Conservation (phyloP, 1,284 basidiomycete genomes). For the Ceratobasidium sp. region DNA sequence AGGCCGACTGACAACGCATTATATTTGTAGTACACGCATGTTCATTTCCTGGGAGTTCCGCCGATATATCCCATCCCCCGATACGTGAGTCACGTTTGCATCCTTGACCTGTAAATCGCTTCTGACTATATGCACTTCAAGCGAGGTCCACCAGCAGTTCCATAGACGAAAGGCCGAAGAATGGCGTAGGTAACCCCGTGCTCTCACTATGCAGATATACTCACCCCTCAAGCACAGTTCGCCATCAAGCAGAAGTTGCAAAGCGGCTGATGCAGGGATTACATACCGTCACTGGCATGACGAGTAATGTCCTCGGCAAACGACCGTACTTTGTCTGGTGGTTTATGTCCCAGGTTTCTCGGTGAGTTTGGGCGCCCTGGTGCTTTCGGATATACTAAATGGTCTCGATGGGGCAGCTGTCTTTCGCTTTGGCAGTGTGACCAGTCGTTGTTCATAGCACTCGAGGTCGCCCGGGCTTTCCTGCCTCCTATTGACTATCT, state of each 20-base stretch:
- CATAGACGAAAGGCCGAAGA: slow-evolving; percentile 73
- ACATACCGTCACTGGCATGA: slow-evolving; percentile 70
- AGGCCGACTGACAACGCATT: slow-evolving; percentile 36
- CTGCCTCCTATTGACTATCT: slow-evolving; percentile 73
- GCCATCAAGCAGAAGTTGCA: slow-evolving; percentile 70
- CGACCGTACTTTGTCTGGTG: slow-evolving; percentile 78
- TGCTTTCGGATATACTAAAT: background rate
- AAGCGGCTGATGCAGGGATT: slow-evolving; percentile 69
- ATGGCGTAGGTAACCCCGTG: slow-evolving; percentile 67
- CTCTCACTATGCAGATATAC: background rate
- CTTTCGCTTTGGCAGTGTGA: slow-evolving; percentile 72
- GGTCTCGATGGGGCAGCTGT: slow-evolving; percentile 58
- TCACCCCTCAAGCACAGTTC: slow-evolving; percentile 59
- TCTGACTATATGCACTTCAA: slow-evolving; percentile 50
- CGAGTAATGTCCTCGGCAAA: slow-evolving; percentile 63
- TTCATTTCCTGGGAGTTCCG: slow-evolving; percentile 75
- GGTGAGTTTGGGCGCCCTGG: slow-evolving; percentile 57
- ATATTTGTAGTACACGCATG: slow-evolving; percentile 67
- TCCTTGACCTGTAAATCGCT: background rate
- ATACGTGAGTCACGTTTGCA: slow-evolving; percentile 60
- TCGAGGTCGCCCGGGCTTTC: slow-evolving; percentile 72
- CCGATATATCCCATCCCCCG: slow-evolving; percentile 69
- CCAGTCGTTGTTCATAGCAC: slow-evolving; percentile 66
- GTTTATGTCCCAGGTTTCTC: slow-evolving; percentile 77
- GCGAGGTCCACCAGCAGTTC: slow-evolving; percentile 65